Conservation (phyloP, 225 moss, liverwort and hornwort genomes). For the Asterella californica region DNA sequence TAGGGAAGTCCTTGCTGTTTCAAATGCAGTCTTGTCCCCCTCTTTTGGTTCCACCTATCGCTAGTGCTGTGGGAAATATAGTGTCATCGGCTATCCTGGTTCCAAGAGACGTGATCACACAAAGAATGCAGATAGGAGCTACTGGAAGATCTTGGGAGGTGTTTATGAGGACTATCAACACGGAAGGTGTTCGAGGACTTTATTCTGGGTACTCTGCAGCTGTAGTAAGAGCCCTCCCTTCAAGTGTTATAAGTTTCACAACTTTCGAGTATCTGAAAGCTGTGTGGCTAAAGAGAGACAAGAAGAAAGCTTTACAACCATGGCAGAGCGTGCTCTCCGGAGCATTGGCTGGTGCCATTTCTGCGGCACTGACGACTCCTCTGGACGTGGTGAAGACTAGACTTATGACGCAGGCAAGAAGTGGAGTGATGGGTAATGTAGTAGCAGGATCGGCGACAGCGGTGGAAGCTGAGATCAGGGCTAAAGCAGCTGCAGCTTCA, state of each 20-base stretch:
- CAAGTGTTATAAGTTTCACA: constrained; percentile 54
- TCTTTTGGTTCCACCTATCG: constrained; percentile 45
- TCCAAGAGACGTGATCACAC: constrained; percentile 51
- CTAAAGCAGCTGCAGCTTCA: constrained; percentile 44
- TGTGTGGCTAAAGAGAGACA: constrained; percentile 29
- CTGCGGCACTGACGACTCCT: constrained; percentile 47
- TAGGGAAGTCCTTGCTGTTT: constrained; percentile 41
- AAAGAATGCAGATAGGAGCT: constrained; percentile 54
- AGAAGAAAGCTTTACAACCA: constrained; percentile 36
- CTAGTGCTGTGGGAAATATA: constrained; percentile 50
- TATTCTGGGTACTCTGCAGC: constrained; percentile 52
- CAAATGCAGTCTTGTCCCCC: constrained; percentile 36
- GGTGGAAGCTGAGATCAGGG: constrained; percentile 35
- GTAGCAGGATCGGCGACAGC: constrained; percentile 20
- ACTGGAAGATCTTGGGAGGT: constrained; percentile 52
- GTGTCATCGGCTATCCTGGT: constrained; percentile 48
- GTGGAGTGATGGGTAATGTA: constrained; percentile 30
- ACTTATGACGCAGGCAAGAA: constrained; percentile 52
- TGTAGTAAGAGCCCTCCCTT: constrained; percentile 42
- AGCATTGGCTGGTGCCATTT: constrained; percentile 49
- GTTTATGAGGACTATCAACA: constrained; percentile 35
- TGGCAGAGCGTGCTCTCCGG: constrained; percentile 52
- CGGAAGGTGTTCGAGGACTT: constrained; percentile 47
- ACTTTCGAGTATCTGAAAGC: constrained; percentile 54
- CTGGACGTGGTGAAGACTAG: constrained; percentile 53